Evolutionary conservation across 1,284 basidiomycete species (phyloP), one percentile per base, ranked within the genome.

Genomic region (Coniophora puteana): DNA sequence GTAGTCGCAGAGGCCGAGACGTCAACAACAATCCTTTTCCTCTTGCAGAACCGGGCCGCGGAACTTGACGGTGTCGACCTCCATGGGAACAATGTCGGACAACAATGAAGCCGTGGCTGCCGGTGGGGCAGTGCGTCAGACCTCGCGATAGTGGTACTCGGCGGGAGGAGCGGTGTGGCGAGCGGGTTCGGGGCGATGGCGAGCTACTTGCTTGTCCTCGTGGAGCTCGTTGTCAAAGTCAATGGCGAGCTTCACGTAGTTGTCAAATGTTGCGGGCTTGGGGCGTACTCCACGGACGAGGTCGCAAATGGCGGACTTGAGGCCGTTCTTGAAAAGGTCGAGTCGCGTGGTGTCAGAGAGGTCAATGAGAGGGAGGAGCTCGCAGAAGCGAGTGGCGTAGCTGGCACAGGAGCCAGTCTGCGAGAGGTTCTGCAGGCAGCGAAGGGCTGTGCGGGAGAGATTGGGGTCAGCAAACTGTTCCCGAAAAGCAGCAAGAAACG

Each of bases 391-490:
- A 21, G 51, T 50, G 4, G 51, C 36, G 28, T 59, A 63, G 8
- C 37, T 26, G 3, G 51, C 36, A 7, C 47, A 48, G 1, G 55
- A 57, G 2, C 53, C 49, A 11, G 54, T 59, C 36, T 66, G 62
- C 0, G 35, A 36, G n/a, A 66, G 52, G 1, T 41, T 22, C 5
- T 57, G 40, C n/a, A 61, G 38, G 28, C 54, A 51, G 4, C 25
- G 18, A 1, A 52, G 33, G 10, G 53, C 48, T 10, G 39, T 52
- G 21, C 40, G 45, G n/a, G 52, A 45, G n/a, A 51, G 39, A 32
- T 55, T 48, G n/a, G 57, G 49, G 22, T 59, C 55, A 6, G 49
- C 47, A 18, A 63, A 59, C 14, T 60, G 54, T 5, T 42, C 47
- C 25, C 41, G 37, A 30, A 61, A 63, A 8, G 52, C 41, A 1